Evolutionary conservation across 768 basidiomycete species (phyloP).

Genomic region (Mrakia frigida): DNA sequence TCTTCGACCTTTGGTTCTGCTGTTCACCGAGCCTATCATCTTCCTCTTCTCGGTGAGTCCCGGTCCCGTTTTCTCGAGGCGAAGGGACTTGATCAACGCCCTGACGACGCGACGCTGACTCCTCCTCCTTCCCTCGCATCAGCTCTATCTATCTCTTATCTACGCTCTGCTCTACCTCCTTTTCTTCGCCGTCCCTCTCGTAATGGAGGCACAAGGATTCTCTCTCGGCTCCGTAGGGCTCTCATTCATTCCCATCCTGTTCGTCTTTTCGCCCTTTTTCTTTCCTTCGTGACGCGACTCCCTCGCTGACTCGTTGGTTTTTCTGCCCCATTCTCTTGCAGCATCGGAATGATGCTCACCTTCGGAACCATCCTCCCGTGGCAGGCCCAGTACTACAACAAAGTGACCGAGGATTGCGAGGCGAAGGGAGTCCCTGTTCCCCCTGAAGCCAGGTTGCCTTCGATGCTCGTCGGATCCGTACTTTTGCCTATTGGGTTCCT

Average conservation of each 20-base stretch:
- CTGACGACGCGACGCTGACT: not conserved
- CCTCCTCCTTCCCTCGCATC: not conserved
- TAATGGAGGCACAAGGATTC: slow-evolving; percentile 20
- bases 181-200: slow-evolving; percentile 29
- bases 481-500: slow-evolving; percentile 30
- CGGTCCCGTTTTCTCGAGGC: not conserved
- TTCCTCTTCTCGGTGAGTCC: slow-evolving; percentile 32
- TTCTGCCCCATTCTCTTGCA: not conserved
- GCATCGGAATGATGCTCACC: slow-evolving; percentile 25
- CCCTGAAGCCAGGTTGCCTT: slow-evolving; percentile 30
- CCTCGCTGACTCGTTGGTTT: not conserved
- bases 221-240: slow-evolving; percentile 28
- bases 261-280: not conserved
- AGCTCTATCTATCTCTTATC: not conserved
- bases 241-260: slow-evolving; percentile 28
- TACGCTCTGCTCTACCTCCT: slow-evolving; percentile 26
- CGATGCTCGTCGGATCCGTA: slow-evolving; percentile 29
- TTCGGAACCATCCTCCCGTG: slow-evolving; percentile 24
- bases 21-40: slow-evolving; percentile 41
- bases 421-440: not conserved
- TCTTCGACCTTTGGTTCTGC: slow-evolving; percentile 38
- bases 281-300: not conserved
- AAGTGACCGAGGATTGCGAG: not conserved
- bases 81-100: no score
- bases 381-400: slow-evolving; percentile 15